Conservation (phyloP, 2,329 filamentous ascomycete genomes). For the Zymoseptoria tritici region DNA sequence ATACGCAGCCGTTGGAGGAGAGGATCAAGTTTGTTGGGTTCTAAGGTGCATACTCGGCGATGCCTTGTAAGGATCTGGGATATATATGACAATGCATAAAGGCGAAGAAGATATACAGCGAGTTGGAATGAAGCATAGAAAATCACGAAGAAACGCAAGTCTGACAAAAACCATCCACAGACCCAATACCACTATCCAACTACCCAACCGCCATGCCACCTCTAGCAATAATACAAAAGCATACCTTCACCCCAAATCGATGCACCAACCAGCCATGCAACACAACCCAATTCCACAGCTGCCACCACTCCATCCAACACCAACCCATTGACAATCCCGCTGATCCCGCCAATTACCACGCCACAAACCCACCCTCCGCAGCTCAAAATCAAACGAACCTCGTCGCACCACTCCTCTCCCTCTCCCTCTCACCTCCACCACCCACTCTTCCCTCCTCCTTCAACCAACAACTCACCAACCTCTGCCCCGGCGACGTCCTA, state of each 20-base stretch:
- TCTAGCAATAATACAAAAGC: neutral
- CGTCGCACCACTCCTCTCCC: conserved; percentile 3
- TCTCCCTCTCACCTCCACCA: conserved; percentile 7
- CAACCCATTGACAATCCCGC: no score
- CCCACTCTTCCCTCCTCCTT: conserved; percentile 19
- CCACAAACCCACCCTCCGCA: no score
- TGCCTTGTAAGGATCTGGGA: no score
- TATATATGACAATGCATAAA: no score
- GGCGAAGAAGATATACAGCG: no score
- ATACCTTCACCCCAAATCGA: neutral
- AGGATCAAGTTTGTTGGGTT: conserved; percentile 25
- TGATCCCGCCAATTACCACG: no score
- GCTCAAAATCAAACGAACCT: conserved; percentile 18
- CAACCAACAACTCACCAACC: conserved; percentile 25
- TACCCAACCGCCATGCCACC: neutral
- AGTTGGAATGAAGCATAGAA: no score
- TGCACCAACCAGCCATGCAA: neutral
- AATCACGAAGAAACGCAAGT: neutral
- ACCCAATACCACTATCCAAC: neutral
- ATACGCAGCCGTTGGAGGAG: conserved; percentile 24
- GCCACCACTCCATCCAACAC: neutral
- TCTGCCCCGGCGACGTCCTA: conserved; percentile 19
- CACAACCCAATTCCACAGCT: no score
- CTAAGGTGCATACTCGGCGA: neutral
- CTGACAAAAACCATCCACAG: neutral